Evolutionary conservation across 2,329 filamentous ascomycete species (phyloP), one percentile per base, ranked within the genome.

Genomic region (Venturia carpophila): DNA sequence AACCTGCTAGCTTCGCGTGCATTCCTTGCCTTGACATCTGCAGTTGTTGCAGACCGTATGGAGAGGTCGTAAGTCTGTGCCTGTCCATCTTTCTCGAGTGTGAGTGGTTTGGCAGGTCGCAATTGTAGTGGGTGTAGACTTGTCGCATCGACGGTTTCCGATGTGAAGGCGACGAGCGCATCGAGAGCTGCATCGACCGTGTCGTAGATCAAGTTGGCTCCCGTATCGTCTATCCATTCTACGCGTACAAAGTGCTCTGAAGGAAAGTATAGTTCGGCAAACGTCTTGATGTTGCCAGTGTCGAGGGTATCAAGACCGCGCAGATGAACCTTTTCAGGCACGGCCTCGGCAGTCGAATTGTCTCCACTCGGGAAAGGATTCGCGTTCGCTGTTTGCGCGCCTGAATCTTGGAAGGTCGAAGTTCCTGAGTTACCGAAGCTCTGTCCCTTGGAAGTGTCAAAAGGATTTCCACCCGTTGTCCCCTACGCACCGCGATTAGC

Each of bases 161-260:
- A 72, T 17, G 80, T 78, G 60, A 88, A 77, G 4, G 79, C 77
- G 41, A 74, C 71, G 30, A 88, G 77, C 24, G 85, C 85, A 63
- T 79, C 74, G 5, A 79, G 71, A 1, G 85, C 86, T 15, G 81
- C 76, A 56, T 82, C 79, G 15, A 79, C 72, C 43, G 78, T 80
- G 65, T 80, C 79, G 77, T 94, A 97, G 63, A 96, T 76, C 64
- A 97, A 80, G 73, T 97, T 97, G 68, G 91, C 91, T 0, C 91
- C 93, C 7, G 85, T 87, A 75, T 99, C 94, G 74, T 97, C 91
- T 69, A 99, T 91, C 94, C 94, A 99, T 77, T 97, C 92, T 68
- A 97, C 81, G 63, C 78, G 72, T 65, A 82, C 79, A n/a, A 76
- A 74, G 63, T 78, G 72, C 65, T 82, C 79, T 17, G 76, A 74